phyloP scores from a whole-genome alignment of 495 filamentous ascomycete genomes.

The Penicillium chermesinum region DNA sequence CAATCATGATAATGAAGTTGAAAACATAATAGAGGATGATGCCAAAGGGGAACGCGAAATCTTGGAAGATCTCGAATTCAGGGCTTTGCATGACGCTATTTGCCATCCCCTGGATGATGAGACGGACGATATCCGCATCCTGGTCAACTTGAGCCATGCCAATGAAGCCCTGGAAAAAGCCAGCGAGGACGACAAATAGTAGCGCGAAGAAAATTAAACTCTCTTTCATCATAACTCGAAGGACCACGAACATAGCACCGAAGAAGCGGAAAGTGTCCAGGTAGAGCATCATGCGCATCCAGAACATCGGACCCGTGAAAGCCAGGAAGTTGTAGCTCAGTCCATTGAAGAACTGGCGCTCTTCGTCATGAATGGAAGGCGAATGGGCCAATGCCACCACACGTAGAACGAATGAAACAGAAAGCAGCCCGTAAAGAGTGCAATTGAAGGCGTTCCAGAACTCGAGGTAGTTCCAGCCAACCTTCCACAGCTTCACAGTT shows the following conservation, averaged over 20 bases:
- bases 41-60: constrained; percentile 73
- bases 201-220: constrained; percentile 96
- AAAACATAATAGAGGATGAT: constrained; percentile 92
- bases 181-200: constrained; percentile 77
- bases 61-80: constrained; percentile 83
- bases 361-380: constrained; percentile 37
- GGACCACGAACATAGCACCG: constrained; percentile 92
- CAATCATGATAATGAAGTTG: constrained; percentile 91
- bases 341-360: constrained; percentile 64
- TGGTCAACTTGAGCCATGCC: constrained; percentile 82
- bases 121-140: constrained; percentile 54
- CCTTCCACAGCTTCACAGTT: constrained; percentile 80
- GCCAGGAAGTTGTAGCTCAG: constrained; percentile 89
- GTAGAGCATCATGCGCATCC: constrained; percentile 88
- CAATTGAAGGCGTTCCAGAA: constrained; percentile 97
- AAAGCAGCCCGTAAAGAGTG: constrained; percentile 71
- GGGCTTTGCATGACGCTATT: constrained; percentile 86
- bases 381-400: constrained; percentile 70
- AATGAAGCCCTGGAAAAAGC: constrained; percentile 93
- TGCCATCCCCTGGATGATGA: constrained; percentile 85
- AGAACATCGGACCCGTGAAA: constrained; percentile 93
- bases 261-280: constrained; percentile 94
- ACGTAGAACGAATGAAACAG: constrained; percentile 68
- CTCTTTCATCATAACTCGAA: constrained; percentile 99
- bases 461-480: constrained; percentile 78